Evolutionary conservation across 768 basidiomycete genomes (phyloP), one percentile per base, ranked within the genome.

Genomic region (Ephemerocybe angulata): DNA sequence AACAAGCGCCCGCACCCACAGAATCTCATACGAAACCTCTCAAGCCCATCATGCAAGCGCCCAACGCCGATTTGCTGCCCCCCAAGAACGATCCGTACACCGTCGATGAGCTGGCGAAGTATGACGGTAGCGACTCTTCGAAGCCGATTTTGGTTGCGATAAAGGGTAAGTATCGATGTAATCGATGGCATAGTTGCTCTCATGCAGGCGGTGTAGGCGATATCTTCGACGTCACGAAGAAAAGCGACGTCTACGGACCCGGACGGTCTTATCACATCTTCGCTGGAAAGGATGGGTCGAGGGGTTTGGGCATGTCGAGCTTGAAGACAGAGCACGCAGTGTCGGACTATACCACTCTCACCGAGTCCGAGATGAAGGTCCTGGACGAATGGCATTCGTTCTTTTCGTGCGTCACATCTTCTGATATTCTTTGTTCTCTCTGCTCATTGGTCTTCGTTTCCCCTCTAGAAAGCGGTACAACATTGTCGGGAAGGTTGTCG

Each of bases 211-310:
- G n/a, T 51, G 28, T 58, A 90, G 90, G 94, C 44, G 87, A 86
- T 1, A 80, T 98, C 8, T 98, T 97, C 70, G 94, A 98, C 67
- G 96, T 99, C 8, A 75, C 88, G 0, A 73, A 75, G 56, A 98
- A 96, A 70, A 72, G 73, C 28, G 93, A 97, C 57, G 88, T 94
- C 61, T 99, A 99, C 63, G 96, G 96, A 1, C 76, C 80, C 2
- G 92, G 90, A 2, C 75, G 76, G 24, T 84, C 87, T 3, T 93
- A 94, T 70, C 80, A 83, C 60, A 71, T 96, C 21, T 98, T 98
- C 67, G 92, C 94, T 29, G 96, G 94, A 42, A 96, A 90, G 72
- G 96, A 99, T 64, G 96, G 86, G 0, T 95, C 92, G 7, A 84
- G 78, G 59, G 96, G 88, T 0, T 76, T 99, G 6, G 96, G 93